Evolutionary conservation across 2,329 filamentous ascomycete species (phyloP), one percentile per base, ranked within the genome.

Genomic region (Hyphodiscus sp.): DNA sequence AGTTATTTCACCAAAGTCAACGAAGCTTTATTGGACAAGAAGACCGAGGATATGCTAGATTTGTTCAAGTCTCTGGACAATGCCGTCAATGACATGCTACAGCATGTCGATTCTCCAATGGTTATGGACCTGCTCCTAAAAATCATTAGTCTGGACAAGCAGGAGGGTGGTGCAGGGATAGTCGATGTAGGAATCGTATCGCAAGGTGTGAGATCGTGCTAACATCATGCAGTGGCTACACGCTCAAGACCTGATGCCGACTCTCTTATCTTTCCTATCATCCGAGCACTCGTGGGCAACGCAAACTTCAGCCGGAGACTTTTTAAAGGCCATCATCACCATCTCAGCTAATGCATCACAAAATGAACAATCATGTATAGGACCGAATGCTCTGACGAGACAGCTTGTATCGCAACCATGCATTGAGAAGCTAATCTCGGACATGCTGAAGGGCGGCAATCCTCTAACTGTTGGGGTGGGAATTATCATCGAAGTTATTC

Each of bases 1-100:
- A 91, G 91, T 66, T 99, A 99, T 70, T 99, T 99, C 69, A 96
- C 92, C 52, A 99, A 97, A 69, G 91, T 99, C 67, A 97, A 97
- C 70, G 94, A 99, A 73, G 88, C 90, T n/a, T 75, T 99, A 19
- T 86, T 99, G 52, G 94, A 97, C 70, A 95, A 94, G 73, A 97
- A 97, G 79, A 96, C 95, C 6, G 89, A 95, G 66, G 92, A 96
- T 60, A 99, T 97, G 92, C 77, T 97, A 61, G 83, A 86, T 18
- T 84, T 99, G 57, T 83, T 99, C 70, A 95, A 91, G 69, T 86
- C 83, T 1, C 74, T 96, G 47, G 87, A 94, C 33, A 82, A 86
- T 50, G 87, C 94, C 42, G 83, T 99, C 20, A 78, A 88, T 13
- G 85, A 91, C 59, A 87, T 99, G 74, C 78, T 99, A 53, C 86